These are phyloP conservation scores for Sugiyamaella neomexicana DNA, from an alignment of 1,139 yeast species.

Conservation along the genomic window DNA sequence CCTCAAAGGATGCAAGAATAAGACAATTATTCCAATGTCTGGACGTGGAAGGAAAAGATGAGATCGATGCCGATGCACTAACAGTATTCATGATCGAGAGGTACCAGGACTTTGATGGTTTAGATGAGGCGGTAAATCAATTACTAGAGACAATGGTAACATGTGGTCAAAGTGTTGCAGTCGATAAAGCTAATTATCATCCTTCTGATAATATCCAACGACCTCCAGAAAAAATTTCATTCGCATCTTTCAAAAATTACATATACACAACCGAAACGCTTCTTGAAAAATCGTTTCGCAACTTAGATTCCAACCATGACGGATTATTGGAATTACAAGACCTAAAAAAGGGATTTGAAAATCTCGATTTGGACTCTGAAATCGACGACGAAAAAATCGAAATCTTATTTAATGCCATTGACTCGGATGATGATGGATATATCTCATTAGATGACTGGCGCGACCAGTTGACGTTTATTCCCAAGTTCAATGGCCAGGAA, in stretches of 20 bases:
- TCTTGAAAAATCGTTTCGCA: conserved; percentile 65
- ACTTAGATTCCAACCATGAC: conserved; percentile 72
- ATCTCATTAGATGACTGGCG: conserved; percentile 87
- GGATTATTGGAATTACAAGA: conserved; percentile 70
- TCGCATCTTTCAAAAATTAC: conserved; percentile 61
- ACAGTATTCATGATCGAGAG: conserved; percentile 24
- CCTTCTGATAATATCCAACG: too few relatives aligned
- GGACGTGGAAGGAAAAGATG: conserved; percentile 23
- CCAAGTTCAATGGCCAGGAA: conserved; percentile 57
- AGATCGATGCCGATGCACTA: conserved; percentile 24
- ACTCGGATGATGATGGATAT: conserved; percentile 61
- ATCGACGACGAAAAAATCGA: conserved; percentile 59
- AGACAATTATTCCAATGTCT: conserved; percentile 25
- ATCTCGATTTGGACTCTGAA: conserved; percentile 48
- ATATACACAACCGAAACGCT: conserved; percentile 65
- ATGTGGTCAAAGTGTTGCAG: conserved; percentile 24
- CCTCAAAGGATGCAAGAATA: conserved; percentile 21
- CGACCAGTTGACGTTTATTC: conserved; percentile 77
- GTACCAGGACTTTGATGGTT: conserved; percentile 55
- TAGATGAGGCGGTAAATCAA: conserved; percentile 57
- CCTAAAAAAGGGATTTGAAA: conserved; percentile 59
- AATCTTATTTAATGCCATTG: conserved; percentile 60
- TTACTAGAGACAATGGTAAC: conserved; percentile 59
- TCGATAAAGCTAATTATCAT: not conserved
- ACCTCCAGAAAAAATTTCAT: conserved; percentile 47